phyloP scores from a whole-genome alignment of 805 yeast species.

The Ogataea neopini region DNA sequence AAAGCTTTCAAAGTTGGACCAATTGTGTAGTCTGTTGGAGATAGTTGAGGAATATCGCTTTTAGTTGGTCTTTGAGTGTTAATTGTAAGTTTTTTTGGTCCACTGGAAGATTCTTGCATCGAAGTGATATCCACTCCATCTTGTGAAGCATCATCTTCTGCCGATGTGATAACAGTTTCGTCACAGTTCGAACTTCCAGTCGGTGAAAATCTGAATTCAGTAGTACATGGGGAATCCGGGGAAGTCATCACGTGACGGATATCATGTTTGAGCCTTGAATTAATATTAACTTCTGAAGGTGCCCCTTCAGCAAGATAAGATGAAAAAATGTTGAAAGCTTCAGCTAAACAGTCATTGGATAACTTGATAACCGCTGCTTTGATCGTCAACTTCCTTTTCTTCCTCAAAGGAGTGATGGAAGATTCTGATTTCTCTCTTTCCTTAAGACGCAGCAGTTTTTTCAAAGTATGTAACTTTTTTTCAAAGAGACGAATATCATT shows the following conservation, averaged over 20 bases:
- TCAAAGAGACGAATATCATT: conserved; percentile 55
- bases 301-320: conserved; percentile 67
- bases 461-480: conserved; percentile 45
- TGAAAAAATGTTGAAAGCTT: conserved; percentile 64
- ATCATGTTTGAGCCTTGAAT: conserved; percentile 33
- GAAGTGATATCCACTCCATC: not conserved
- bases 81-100: not conserved
- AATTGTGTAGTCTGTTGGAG: conserved; percentile 39
- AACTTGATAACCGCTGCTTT: conserved; percentile 42
- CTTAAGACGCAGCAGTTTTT: conserved; percentile 39
- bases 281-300: conserved; percentile 70
- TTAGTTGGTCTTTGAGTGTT: not conserved
- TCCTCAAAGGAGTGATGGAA: conserved; percentile 16
- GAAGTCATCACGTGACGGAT: conserved; percentile 20
- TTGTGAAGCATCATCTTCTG: not conserved
- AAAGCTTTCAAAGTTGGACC: conserved; percentile 38
- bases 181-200: not conserved
- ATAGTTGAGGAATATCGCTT: conserved; percentile 6
- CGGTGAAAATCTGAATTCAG: not conserved
- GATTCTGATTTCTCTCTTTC: conserved; percentile 24
- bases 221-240: conserved; percentile 6
- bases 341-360: conserved; percentile 57
- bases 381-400: conserved; percentile 33
- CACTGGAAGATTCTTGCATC: not conserved
- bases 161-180: not conserved